A percentile compares a stretch with the other conserved stretches of the same genome.
Conservation (phyloP, 1,284 basidiomycete species). For the Ustilago trichophora region DNA sequence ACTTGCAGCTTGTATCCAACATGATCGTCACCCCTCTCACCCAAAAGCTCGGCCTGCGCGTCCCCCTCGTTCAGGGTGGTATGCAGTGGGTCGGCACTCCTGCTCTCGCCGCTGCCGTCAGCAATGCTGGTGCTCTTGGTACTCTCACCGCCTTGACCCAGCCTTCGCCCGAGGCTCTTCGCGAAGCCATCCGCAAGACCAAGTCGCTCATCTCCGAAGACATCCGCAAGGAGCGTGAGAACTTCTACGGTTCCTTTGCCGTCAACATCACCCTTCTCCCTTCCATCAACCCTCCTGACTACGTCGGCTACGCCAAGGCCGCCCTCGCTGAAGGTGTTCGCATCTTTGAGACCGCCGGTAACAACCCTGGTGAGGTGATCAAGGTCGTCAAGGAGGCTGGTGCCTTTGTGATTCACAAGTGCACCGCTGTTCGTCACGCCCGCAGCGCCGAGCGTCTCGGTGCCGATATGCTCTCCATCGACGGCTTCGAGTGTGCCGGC, state of each 20-base stretch:
- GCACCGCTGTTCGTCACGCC: conserved; percentile 73
- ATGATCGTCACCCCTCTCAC: conserved; percentile 66
- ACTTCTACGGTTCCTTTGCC: conserved; percentile 69
- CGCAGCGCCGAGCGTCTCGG: conserved; percentile 80
- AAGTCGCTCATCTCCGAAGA: conserved; percentile 59
- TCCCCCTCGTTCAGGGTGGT: conserved; percentile 63
- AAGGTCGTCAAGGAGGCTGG: conserved; percentile 80
- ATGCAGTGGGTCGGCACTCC: conserved; percentile 79
- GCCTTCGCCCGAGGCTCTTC: conserved; percentile 82
- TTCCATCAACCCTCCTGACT: conserved; percentile 89
- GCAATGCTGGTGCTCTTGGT: conserved; percentile 86
- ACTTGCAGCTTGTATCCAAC: not conserved
- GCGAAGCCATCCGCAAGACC: conserved; percentile 85
- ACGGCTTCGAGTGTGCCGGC: conserved; percentile 76
- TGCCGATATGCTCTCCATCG: conserved; percentile 76
- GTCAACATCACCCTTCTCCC: conserved; percentile 93
- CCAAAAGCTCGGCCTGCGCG: conserved; percentile 65
- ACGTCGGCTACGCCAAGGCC: conserved; percentile 80
- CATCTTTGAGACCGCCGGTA: conserved; percentile 93
- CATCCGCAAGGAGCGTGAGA: conserved; percentile 46
- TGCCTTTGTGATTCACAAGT: conserved; percentile 86
- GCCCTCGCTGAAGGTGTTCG: conserved; percentile 87
- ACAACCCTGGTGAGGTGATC: conserved; percentile 82
- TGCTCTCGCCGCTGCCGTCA: conserved; percentile 79
- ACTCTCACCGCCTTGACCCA: conserved; percentile 87